These are phyloP conservation scores for Plasmodium vinckei DNA, from an alignment of 169 alveolate species.

Conservation along the genomic window DNA sequence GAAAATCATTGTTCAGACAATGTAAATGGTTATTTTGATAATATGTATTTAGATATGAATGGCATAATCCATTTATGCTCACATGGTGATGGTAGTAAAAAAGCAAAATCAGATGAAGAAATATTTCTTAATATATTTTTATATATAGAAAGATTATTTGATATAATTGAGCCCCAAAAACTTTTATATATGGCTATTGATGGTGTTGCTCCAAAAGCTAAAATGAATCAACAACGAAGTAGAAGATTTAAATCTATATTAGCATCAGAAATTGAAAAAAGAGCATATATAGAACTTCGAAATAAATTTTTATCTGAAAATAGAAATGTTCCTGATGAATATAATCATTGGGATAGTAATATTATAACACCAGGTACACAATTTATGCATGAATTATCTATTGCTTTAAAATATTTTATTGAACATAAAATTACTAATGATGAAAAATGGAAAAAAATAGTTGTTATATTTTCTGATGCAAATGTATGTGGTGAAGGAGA, in stretches of 20 bases:
- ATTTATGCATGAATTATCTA: conserved; percentile 94
- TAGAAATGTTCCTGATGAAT: conserved; percentile 68
- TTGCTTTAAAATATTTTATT: conserved; percentile 88
- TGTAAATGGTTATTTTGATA: conserved; percentile 95
- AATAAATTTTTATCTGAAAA: conserved; percentile 78
- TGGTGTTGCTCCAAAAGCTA: conserved; percentile 99
- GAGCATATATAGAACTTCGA: conserved; percentile 78
- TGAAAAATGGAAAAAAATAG: conserved; percentile 92
- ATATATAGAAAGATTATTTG: conserved; percentile 94
- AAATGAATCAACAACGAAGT: conserved; percentile 99
- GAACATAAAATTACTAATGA: conserved; percentile 92
- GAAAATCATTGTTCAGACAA: conserved; percentile 78
- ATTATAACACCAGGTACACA: conserved; percentile 99
- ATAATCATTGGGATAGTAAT: conserved; percentile 95
- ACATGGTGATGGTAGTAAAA: conserved; percentile 92
- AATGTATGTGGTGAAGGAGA: conserved; percentile 99
- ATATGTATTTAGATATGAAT: conserved; percentile 98
- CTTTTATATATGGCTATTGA: conserved; percentile 97
- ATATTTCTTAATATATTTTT: conserved; percentile 94
- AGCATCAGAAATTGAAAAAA: conserved; percentile 72
- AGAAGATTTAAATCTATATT: conserved; percentile 93
- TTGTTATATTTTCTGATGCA: conserved; percentile 96
- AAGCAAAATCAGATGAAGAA: conserved; percentile 93
- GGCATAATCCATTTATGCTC: conserved; percentile 99
- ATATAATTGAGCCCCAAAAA: conserved; percentile 95